phyloP scores from a whole-genome alignment of 176 grass and related monocot species.

The Canna indica region DNA sequence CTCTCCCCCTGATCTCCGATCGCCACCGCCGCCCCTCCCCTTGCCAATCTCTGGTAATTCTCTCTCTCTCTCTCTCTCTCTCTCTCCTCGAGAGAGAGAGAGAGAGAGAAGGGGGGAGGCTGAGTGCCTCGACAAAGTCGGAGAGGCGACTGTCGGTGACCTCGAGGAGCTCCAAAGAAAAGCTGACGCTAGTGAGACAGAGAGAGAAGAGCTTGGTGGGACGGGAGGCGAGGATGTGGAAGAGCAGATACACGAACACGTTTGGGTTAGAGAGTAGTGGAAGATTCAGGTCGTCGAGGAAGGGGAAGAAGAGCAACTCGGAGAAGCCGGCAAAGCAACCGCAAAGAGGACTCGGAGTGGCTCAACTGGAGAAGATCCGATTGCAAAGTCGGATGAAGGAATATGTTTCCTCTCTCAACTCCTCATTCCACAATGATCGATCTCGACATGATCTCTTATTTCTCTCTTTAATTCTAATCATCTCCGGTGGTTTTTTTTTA shows the following conservation, averaged over 20 bases:
- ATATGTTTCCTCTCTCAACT: not conserved
- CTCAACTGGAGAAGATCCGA: constrained; percentile 11
- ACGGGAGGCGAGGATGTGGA: constrained; percentile 81
- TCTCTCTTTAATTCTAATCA: too few species aligned
- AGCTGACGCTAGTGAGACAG: constrained; percentile 61
- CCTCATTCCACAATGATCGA: not conserved
- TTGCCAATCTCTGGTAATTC: too few species aligned
- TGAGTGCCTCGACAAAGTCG: constrained; percentile 52
- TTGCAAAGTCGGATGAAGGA: not conserved
- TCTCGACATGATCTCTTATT: not conserved
- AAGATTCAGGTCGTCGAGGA: constrained; percentile 1
- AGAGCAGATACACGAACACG: too few species aligned
- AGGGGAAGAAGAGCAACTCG: not conserved
- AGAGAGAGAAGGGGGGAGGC: too few species aligned
- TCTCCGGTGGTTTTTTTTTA: not conserved
- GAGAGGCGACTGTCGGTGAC: constrained; percentile 58
- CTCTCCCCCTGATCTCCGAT: too few species aligned
- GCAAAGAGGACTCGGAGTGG: constrained; percentile 3
- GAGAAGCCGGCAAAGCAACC: not conserved
- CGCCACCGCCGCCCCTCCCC: too few species aligned
- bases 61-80: too few species aligned
- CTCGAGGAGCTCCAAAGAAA: constrained; percentile 67
- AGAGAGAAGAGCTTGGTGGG: constrained; percentile 40
- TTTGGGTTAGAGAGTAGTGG: too few species aligned
- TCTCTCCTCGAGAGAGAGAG: too few species aligned